Percentiles rank a stretch among this genome's conserved stretches.
These are phyloP conservation scores for Kazachstania africana DNA, from an alignment of 805 yeast genomes.

Conservation along the genomic window DNA sequence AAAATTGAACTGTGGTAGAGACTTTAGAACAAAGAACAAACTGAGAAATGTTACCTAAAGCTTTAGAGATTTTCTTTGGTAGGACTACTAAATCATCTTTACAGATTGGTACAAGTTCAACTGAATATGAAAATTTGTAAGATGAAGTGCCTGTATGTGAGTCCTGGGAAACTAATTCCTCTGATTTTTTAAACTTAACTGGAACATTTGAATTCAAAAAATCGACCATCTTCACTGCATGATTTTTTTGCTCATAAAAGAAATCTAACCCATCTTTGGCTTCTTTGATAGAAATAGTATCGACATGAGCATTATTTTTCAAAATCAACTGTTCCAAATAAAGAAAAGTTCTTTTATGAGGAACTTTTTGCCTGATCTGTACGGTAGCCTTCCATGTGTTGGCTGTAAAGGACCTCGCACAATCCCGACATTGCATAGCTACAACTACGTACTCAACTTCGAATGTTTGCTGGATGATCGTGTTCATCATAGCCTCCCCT, in stretches of 20 bases:
- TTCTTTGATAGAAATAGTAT: constrained; percentile 88
- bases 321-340: constrained; percentile 91
- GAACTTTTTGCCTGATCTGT: constrained; percentile 94
- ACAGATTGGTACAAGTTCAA: constrained; percentile 92
- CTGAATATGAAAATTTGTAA: constrained; percentile 84
- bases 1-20: constrained; percentile 71
- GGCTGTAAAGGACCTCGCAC: constrained; percentile 93
- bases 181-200: constrained; percentile 66
- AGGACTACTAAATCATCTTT: constrained; percentile 90
- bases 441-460: constrained; percentile 91
- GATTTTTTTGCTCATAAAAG: constrained; percentile 77
- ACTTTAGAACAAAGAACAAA: constrained; percentile 77
- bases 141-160: constrained; percentile 79
- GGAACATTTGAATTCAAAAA: constrained; percentile 81
- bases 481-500: constrained; percentile 88
- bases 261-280: constrained; percentile 91
- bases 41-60: constrained; percentile 72
- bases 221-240: constrained; percentile 89
- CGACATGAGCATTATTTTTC: constrained; percentile 84
- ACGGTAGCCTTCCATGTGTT: constrained; percentile 98
- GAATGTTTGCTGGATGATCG: constrained; percentile 85
- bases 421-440: constrained; percentile 96
- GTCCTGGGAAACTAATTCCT: constrained; percentile 83
- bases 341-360: constrained; percentile 94
- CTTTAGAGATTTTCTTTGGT: constrained; percentile 76